These are phyloP conservation scores for Plasmopara muralis DNA, from an alignment of 352 stramenopile genomes.

Conservation along the genomic window DNA sequence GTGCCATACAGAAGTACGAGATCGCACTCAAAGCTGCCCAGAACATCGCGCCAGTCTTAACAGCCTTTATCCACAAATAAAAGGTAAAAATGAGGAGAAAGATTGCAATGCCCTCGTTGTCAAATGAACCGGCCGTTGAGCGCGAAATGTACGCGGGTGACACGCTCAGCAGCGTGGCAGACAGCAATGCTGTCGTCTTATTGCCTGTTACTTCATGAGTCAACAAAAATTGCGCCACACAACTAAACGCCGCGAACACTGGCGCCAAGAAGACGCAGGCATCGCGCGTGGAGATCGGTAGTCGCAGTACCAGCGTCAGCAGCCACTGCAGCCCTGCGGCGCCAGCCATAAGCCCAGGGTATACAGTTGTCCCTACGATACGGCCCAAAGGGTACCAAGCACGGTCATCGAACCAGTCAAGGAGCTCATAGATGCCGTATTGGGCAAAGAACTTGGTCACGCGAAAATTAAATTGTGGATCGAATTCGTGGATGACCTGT, in stretches of 20 bases:
- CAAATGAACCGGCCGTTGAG: constrained; percentile 96
- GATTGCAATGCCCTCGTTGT: constrained; percentile 98
- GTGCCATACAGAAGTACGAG: constrained; percentile 95
- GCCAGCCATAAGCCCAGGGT: constrained; percentile 89
- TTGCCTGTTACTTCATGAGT: constrained; percentile 73
- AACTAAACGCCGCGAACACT: constrained; percentile 80
- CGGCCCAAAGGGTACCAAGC: constrained; percentile 91
- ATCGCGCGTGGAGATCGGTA: constrained; percentile 62
- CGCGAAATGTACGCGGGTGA: constrained; percentile 97
- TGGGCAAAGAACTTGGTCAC: constrained; percentile 94
- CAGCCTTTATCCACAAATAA: constrained; percentile 90
- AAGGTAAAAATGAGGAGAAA: constrained; percentile 97
- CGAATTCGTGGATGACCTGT: constrained; percentile 89
- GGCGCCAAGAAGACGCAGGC: constrained; percentile 89
- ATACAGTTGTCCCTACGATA: constrained; percentile 89
- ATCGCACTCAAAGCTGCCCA: constrained; percentile 55
- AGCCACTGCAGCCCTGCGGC: constrained; percentile 73
- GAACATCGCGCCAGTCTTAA: constrained; percentile 78
- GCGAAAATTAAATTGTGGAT: constrained; percentile 99
- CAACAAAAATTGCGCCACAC: constrained; percentile 84
- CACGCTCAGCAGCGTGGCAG: constrained; percentile 90
- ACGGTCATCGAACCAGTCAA: constrained; percentile 98
- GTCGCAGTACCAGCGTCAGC: constrained; percentile 11
- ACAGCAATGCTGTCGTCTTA: constrained; percentile 71
- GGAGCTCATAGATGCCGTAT: constrained; percentile 89